A percentile compares a stretch with the other conserved stretches of the same genome.
phyloP scores from a whole-genome alignment of 1,284 basidiomycete genomes.

The Wallemia hederae region DNA sequence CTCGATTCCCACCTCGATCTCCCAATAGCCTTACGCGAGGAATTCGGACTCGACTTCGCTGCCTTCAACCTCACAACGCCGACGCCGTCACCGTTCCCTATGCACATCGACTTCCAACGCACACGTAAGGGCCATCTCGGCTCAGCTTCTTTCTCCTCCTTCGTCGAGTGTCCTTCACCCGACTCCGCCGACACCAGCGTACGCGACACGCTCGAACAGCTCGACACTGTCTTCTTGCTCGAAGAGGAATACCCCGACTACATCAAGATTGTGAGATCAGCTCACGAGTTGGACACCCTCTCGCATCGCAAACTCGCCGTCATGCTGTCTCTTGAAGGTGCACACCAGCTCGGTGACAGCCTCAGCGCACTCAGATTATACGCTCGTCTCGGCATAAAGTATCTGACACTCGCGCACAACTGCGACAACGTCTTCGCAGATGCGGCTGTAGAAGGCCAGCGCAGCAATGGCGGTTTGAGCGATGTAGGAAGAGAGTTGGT shows the following conservation, averaged over 20 bases:
- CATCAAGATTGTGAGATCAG: neutral
- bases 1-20: neutral
- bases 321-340: conserved; percentile 2
- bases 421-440: conserved; percentile 8
- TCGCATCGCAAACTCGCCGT: neutral
- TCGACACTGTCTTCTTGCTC: neutral
- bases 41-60: neutral
- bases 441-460: conserved; percentile 3
- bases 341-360: conserved; percentile 1
- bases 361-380: neutral
- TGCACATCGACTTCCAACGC: neutral
- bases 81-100: neutral
- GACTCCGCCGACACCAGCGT: neutral
- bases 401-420: conserved; percentile 8
- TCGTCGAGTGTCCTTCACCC: neutral
- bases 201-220: neutral
- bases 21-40: neutral
- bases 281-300: neutral
- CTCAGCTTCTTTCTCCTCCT: neutral
- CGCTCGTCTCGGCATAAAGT: conserved; percentile 6
- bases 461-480: conserved; percentile 6
- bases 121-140: neutral
- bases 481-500: conserved; percentile 5
- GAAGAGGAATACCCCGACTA: neutral
- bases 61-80: neutral